Conservation (phyloP, 2,329 filamentous ascomycete species). For the Hypoxylon sp. region DNA sequence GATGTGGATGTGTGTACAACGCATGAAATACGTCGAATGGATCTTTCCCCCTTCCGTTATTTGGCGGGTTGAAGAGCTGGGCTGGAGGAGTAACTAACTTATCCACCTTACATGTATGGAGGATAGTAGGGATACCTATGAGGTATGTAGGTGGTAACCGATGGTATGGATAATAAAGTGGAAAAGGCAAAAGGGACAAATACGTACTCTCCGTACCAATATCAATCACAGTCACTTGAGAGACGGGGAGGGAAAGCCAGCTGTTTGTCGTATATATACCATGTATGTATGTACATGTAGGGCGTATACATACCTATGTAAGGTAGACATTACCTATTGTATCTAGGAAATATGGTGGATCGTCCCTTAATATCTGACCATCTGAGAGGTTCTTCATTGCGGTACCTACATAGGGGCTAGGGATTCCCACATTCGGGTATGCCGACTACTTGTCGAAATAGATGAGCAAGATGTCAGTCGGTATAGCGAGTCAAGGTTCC, state of each 20-base stretch:
- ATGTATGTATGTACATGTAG: background rate
- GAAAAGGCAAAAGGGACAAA: slow-evolving; percentile 20
- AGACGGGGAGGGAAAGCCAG: slow-evolving; percentile 10
- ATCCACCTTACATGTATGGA: background rate
- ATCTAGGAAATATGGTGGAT: slow-evolving; percentile 14
- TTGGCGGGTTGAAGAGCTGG: slow-evolving; percentile 1
- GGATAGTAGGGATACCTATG: no score
- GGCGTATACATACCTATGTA: no score
- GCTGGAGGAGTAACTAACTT: background rate
- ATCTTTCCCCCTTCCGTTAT: slow-evolving; percentile 11
- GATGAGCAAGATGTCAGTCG: slow-evolving; percentile 12
- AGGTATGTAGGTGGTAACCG: slow-evolving; percentile 40
- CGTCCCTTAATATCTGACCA: slow-evolving; percentile 1
- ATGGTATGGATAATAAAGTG: slow-evolving; percentile 44
- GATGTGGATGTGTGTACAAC: slow-evolving; percentile 15
- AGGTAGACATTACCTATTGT: slow-evolving; percentile 3
- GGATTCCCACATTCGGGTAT: slow-evolving; percentile 28
- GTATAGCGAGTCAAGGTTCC: slow-evolving; percentile 27
- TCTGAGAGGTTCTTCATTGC: slow-evolving; percentile 4
- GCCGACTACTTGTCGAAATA: slow-evolving; percentile 30
- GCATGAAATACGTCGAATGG: slow-evolving; percentile 28
- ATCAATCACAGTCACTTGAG: slow-evolving; percentile 5
- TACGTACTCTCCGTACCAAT: slow-evolving; percentile 16
- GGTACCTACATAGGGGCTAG: background rate
- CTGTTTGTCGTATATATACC: slow-evolving; percentile 3